phyloP scores from a whole-genome alignment of 495 filamentous ascomycete genomes.

The Annulohypoxylon moriforme region DNA sequence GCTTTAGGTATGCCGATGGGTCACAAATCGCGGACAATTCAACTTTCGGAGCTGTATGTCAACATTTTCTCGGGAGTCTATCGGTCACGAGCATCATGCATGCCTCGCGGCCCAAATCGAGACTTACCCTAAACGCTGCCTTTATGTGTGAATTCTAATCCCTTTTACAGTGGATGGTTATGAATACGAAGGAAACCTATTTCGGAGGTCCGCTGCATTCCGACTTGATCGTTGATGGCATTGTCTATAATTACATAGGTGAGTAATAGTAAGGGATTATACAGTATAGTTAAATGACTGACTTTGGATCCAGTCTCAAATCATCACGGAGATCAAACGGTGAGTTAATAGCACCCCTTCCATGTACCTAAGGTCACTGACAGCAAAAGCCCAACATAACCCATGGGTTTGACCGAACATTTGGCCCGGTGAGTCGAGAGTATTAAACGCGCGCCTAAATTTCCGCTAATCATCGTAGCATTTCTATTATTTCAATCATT shows the following conservation, averaged over 20 bases:
- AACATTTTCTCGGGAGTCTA: neutral
- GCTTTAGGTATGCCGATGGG: conserved; percentile 60
- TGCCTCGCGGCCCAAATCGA: neutral
- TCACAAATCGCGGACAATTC: conserved; percentile 57
- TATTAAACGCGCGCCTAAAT: neutral
- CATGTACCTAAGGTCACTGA: conserved; percentile 13
- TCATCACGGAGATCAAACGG: conserved; percentile 66
- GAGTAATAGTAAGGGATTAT: conserved; percentile 10
- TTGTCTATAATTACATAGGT: conserved; percentile 56
- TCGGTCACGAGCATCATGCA: neutral
- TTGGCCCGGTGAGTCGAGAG: conserved; percentile 57
- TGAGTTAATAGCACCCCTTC: conserved; percentile 6
- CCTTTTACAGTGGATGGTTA: conserved; percentile 59
- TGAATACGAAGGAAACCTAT: conserved; percentile 71
- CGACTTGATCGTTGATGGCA: conserved; percentile 66
- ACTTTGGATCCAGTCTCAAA: conserved; percentile 57
- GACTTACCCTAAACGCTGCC: neutral
- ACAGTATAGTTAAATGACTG: conserved; percentile 4
- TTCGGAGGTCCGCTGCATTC: conserved; percentile 68
- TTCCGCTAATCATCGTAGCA: conserved; percentile 48
- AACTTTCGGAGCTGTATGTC: conserved; percentile 59
- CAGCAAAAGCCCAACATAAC: conserved; percentile 63
- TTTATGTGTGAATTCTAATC: neutral
- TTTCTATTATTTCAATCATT: conserved; percentile 67
- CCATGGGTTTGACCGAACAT: conserved; percentile 68